These are phyloP conservation scores for Zygosaccharomyces sapae DNA, from an alignment of 1,139 yeast genomes.

Conservation along the genomic window DNA sequence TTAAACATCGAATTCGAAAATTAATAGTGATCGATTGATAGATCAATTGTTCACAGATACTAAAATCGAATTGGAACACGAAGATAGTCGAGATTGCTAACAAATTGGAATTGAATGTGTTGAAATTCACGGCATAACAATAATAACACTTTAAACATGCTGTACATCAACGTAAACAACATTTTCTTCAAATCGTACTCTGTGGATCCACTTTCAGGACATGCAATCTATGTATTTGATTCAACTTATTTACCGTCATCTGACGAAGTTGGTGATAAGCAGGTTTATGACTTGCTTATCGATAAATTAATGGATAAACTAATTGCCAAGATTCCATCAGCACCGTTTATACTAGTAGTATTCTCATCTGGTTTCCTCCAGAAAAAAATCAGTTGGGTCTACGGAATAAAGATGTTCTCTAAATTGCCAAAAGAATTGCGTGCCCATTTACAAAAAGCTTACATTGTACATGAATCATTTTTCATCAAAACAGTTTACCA, in stretches of 20 bases:
- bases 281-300: slow-evolving; percentile 41
- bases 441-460: slow-evolving; percentile 55
- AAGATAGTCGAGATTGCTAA: not conserved
- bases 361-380: slow-evolving; percentile 71
- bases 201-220: slow-evolving; percentile 55
- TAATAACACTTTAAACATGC: slow-evolving; percentile 12
- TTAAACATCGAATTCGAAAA: no score
- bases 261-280: slow-evolving; percentile 35
- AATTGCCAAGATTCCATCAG: slow-evolving; percentile 45
- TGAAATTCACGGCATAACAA: not conserved
- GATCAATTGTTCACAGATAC: no score
- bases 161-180: slow-evolving; percentile 40
- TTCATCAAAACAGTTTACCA: slow-evolving; percentile 77
- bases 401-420: slow-evolving; percentile 73
- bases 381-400: slow-evolving; percentile 60
- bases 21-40: no score
- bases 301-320: slow-evolving; percentile 39
- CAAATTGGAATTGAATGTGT: not conserved
- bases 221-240: slow-evolving; percentile 69
- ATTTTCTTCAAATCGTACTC: slow-evolving; percentile 59
- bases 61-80: not conserved
- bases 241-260: slow-evolving; percentile 67
- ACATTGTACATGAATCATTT: slow-evolving; percentile 91
- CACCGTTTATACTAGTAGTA: slow-evolving; percentile 61
- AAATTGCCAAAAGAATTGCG: slow-evolving; percentile 57